These are phyloP conservation scores for Harringtonia aguacate DNA, from an alignment of 2,329 filamentous ascomycete species.

Conservation along the genomic window DNA sequence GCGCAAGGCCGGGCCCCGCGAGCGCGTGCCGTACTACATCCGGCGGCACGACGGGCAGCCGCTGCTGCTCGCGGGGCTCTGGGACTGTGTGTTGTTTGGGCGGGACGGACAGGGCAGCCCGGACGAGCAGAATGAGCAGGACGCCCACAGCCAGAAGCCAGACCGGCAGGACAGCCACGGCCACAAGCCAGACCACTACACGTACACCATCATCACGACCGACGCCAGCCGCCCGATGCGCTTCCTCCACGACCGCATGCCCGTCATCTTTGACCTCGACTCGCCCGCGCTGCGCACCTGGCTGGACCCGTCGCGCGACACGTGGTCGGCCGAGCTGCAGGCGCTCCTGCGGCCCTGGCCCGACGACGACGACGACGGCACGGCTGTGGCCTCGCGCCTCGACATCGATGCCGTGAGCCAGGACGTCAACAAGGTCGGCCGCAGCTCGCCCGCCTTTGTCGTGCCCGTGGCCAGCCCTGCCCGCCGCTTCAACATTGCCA, in stretches of 20 bases:
- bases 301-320: conserved; percentile 61
- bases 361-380: conserved; percentile 42
- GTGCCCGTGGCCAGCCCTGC: conserved; percentile 73
- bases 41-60: conserved; percentile 72
- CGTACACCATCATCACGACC: conserved; percentile 91
- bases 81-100: conserved; percentile 79
- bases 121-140: no score
- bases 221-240: conserved; percentile 70
- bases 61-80: conserved; percentile 85
- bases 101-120: no score
- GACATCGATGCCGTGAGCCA: conserved; percentile 79
- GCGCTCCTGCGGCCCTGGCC: conserved; percentile 55
- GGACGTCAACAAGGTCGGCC: conserved; percentile 90
- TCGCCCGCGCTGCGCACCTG: conserved; percentile 61
- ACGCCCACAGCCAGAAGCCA: no score
- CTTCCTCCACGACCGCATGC: conserved; percentile 93
- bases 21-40: conserved; percentile 77
- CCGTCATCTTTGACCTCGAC: conserved; percentile 73
- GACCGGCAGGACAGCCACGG: conserved; percentile 46
- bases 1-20: conserved; percentile 67
- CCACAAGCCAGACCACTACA: conserved; percentile 53
- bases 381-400: conserved; percentile 34
- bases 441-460: conserved; percentile 75
- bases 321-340: conserved; percentile 75
- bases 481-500: conserved; percentile 88